Percentiles rank a stretch among this genome's conserved stretches.
These are phyloP conservation scores for Ogataea methanolica DNA, from an alignment of 805 yeast species.

Conservation along the genomic window DNA sequence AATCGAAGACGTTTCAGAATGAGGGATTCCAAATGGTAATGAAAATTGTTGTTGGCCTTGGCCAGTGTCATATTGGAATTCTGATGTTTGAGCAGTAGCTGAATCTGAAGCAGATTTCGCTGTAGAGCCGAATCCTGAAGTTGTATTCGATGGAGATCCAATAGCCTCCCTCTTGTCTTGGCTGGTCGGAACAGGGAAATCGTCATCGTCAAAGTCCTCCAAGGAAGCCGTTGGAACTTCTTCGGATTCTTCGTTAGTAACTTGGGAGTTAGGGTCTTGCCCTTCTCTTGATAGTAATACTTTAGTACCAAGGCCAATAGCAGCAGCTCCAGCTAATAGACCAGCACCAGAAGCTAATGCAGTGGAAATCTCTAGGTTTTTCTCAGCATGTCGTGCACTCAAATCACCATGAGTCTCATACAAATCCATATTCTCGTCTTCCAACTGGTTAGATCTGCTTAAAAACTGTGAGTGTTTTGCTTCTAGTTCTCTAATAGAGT, in stretches of 20 bases:
- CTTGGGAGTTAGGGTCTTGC: not conserved
- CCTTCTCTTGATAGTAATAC: not conserved
- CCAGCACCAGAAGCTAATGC: slow-evolving; percentile 27
- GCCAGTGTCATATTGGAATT: slow-evolving; percentile 31
- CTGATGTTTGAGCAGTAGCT: slow-evolving; percentile 44
- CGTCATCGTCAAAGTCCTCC: slow-evolving; percentile 27
- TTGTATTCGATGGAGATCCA: slow-evolving; percentile 20
- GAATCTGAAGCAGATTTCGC: slow-evolving; percentile 30
- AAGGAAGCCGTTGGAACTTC: slow-evolving; percentile 31
- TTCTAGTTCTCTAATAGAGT: slow-evolving; percentile 25
- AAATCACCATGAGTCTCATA: slow-evolving; percentile 30
- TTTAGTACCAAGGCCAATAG: slow-evolving; percentile 12
- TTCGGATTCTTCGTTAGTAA: slow-evolving; percentile 7
- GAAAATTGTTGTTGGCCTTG: slow-evolving; percentile 23
- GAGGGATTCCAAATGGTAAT: slow-evolving; percentile 54
- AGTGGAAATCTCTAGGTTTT: slow-evolving; percentile 25
- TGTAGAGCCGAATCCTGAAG: slow-evolving; percentile 18
- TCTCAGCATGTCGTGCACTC: slow-evolving; percentile 29
- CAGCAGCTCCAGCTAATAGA: slow-evolving; percentile 20
- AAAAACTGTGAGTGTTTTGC: slow-evolving; percentile 21
- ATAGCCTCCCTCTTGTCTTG: slow-evolving; percentile 10
- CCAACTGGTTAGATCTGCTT: slow-evolving; percentile 18
- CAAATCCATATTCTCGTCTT: slow-evolving; percentile 39
- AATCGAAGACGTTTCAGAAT: slow-evolving; percentile 83
- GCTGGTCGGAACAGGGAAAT: slow-evolving; percentile 16